Evolutionary conservation across 345 rosid species (phyloP), one percentile per base, ranked within the genome.

Genomic region (Boechera retrofracta): DNA sequence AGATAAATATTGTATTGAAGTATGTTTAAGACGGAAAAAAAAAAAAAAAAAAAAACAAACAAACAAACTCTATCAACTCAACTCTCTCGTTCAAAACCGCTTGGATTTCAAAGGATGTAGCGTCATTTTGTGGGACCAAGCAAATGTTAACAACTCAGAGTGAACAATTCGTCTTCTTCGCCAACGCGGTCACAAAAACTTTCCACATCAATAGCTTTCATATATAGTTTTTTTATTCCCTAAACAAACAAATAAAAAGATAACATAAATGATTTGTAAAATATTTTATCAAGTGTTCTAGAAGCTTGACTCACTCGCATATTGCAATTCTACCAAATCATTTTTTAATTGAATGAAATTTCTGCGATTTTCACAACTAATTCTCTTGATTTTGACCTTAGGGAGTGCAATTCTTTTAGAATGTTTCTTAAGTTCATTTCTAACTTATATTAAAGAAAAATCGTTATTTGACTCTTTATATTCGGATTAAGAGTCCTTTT

Each of bases 251-350:
- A 64, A 16, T 16, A 16, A 31, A 13, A 74, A 13, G 18, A 64
- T 64, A 64, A 54, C 49, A 55, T 24, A 21, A 3, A 49, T 33
- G 12, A 13, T 45, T 33, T 64, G 18, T 57, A 5, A 16, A 62
- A 21, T 74, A 32, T n/a, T 48, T 66, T n/a, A 75, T 48, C 6
- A 16, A 7, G 26, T 57, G 7, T 75, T 75, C 72, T 75, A 75
- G 79, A 75, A 67, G 73, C 5, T 67, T 75, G 79, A 75, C 79
- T 75, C 61, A 58, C 67, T 58, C 73, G 59, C 9, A n/a, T 47
- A 47, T 32, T 57, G 59, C 73, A 67, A 3, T 36, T 58, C n/a
- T 59, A 66, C 73, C 78, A 36, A 12, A 6, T 4, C 38, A 45
- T 57, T 45, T 57, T 45, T 56, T 13, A 1, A 24, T 65, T 18